These are phyloP conservation scores for Nitzschia sp. DNA, from an alignment of 108 stramenopile genomes.

Conservation along the genomic window DNA sequence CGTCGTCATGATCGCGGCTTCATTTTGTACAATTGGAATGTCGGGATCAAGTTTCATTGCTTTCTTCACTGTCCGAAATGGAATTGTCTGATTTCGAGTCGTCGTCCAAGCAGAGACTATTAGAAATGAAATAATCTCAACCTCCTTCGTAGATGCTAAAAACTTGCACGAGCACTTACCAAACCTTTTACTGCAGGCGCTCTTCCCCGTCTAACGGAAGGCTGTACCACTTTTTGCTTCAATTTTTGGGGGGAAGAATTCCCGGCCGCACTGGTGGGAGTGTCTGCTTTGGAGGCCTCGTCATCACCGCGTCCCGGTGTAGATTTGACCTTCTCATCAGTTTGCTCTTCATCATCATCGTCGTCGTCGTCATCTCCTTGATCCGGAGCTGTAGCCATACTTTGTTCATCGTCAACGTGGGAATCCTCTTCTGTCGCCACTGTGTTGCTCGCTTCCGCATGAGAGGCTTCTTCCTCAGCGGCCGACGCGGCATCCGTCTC, in stretches of 20 bases:
- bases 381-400: constrained; percentile 14
- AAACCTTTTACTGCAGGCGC: constrained; percentile 72
- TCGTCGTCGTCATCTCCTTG: constrained; percentile 35
- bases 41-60: constrained; percentile 82
- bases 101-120: no score
- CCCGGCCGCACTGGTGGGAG: not conserved
- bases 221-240: constrained; percentile 31
- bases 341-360: constrained; percentile 28
- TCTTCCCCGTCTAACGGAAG: constrained; percentile 35
- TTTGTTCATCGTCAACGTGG: constrained; percentile 19
- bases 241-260: not conserved
- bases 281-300: constrained; percentile 10
- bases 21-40: constrained; percentile 86
- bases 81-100: no score
- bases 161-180: no score
- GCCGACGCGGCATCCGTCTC: not conserved
- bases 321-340: constrained; percentile 11
- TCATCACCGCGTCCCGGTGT: constrained; percentile 13
- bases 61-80: constrained; percentile 80
- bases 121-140: no score
- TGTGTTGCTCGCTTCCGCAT: constrained; percentile 1
- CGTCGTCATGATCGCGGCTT: constrained; percentile 82
- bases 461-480: constrained; percentile 17
- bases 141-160: no score
- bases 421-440: constrained; percentile 6